Percentiles rank a stretch among this genome's conserved stretches.
Conservation (phyloP, 1,284 basidiomycete species). For the Xerocomus nothofagi region DNA sequence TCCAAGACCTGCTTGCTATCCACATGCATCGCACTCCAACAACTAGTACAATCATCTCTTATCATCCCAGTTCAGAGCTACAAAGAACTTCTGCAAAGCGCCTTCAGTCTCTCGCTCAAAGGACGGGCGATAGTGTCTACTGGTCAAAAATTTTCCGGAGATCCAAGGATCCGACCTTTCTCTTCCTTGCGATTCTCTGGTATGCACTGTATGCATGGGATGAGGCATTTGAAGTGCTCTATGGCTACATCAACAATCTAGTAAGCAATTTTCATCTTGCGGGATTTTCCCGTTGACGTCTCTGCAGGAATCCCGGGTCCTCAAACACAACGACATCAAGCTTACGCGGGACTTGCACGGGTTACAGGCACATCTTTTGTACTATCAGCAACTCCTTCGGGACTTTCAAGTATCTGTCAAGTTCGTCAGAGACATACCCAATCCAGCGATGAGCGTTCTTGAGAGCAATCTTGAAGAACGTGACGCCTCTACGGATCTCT, state of each 20-base stretch:
- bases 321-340: slow-evolving; percentile 37
- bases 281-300: not conserved
- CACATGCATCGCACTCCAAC: slow-evolving; percentile 40
- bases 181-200: slow-evolving; percentile 55
- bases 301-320: slow-evolving; percentile 44
- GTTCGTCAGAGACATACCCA: slow-evolving; percentile 46
- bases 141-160: slow-evolving; percentile 52
- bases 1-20: slow-evolving; percentile 39
- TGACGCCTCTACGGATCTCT: slow-evolving; percentile 25
- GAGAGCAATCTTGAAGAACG: slow-evolving; percentile 11
- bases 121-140: slow-evolving; percentile 46
- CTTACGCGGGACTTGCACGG: slow-evolving; percentile 51
- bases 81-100: slow-evolving; percentile 36
- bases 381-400: slow-evolving; percentile 51
- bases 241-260: slow-evolving; percentile 45
- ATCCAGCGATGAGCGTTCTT: slow-evolving; percentile 41
- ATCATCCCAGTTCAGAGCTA: slow-evolving; percentile 36
- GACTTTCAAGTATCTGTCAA: slow-evolving; percentile 51
- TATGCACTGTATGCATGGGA: slow-evolving; percentile 61
- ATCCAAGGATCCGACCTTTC: slow-evolving; percentile 52
- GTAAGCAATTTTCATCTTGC: slow-evolving; percentile 31
- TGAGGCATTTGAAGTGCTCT: slow-evolving; percentile 51
- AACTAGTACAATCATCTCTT: slow-evolving; percentile 44
- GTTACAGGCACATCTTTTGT: slow-evolving; percentile 53
- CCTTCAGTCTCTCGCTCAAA: slow-evolving; percentile 36